Base-by-base conservation (phyloP, 1,139 yeast species). In the Debaryomycetaceae sp. region DNA sequence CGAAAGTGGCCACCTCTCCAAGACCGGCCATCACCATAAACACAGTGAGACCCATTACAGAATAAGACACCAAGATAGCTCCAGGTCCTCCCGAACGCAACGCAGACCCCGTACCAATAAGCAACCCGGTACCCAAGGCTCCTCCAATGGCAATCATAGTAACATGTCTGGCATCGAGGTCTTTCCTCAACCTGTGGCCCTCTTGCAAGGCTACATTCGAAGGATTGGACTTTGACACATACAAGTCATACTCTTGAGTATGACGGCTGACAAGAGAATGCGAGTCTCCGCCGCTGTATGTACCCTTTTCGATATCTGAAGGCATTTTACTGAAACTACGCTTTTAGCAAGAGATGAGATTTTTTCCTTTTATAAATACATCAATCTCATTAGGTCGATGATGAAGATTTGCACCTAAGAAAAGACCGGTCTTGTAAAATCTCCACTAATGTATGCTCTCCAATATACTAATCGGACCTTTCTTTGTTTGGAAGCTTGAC, bases 1-100 rank as follows among this genome's bases (percentile, higher is more conserved):
- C 72, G 55, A 76, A 83, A 13, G 89, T 74, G n/a, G 89, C 87
- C 69, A 85, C 80, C 64, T 85, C 93, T 40, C 91, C 90, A 43
- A 85, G 69, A 13, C 83, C 83, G 51, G 82, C 70, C 87, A 85
- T 82, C 40, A 83, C 87, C 69, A 80, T 74, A 56, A 74, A 85
- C 31, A 84, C 90, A 43, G 81, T 70, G 37, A 80, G 59, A 22
- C 90, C 90, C 52, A 84, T 80, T 42, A 81, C 57, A 8, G 77
- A 61, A 57, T 83, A 85, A 5, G 87, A 75, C 38, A 85, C 70
- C 40, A 85, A 70, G 42, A 84, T 75, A 36, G 87, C 76, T 13
- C 77, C 90, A 4, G 91, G 90, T 20, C 93, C 93, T 5, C 86
- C 87, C 5, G 72, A 62, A 33, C 74, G 70, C 50, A 85, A 68